Base-by-base conservation (phyloP, 2,329 filamentous ascomycete species). In the Colletotrichum tofieldiae region DNA sequence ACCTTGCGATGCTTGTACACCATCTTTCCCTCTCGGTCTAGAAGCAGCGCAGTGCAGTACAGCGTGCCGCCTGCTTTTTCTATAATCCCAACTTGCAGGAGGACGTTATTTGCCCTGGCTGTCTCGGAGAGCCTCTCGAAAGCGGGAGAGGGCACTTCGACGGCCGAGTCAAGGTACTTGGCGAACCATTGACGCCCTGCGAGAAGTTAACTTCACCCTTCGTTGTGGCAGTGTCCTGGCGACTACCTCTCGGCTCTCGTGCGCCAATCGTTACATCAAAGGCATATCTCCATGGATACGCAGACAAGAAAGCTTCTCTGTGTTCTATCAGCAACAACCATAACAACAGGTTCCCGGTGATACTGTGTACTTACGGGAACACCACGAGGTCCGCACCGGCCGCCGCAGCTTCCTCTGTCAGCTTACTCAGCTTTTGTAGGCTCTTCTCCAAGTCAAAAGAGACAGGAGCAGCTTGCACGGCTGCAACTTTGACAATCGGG, bases 191-290 rank as follows among this genome's bases (percentile, higher is more conserved):
- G 75, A 26, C 82, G 79, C n/a, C 83, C 82, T 83, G 35, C 23
- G 20, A 39, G 6, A 14, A 2, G 35, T 70, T 16, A 65, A 32
- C 39, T 20, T 23, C 20, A 3, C 45, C 7, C 12, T 29, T 8
- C 23, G 14, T 26, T n/a, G 16, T 12, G 60, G 7, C 12, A 2
- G 11, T n/a, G 12, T 45, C 26, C 12, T 39, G 12, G 14, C 20
- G 20, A 16, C 64, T 75, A 83, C 82, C 82, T 75, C 82, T 78
- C 7, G 78, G 79, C 72, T 84, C 82, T 32, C 82, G 78, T 6
- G 80, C 78, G 41, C 83, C 82, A 73, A 84, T 79, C 5, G 83
- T 84, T n/a, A 80, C 77, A 77, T 84, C 82, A 67, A 84, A 84
- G 16, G 81, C 79, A 74, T 84, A 84, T 39, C 82, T 75, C 82